These are phyloP conservation scores for Boletales sp. DNA, from an alignment of 768 basidiomycete genomes.

Conservation along the genomic window DNA sequence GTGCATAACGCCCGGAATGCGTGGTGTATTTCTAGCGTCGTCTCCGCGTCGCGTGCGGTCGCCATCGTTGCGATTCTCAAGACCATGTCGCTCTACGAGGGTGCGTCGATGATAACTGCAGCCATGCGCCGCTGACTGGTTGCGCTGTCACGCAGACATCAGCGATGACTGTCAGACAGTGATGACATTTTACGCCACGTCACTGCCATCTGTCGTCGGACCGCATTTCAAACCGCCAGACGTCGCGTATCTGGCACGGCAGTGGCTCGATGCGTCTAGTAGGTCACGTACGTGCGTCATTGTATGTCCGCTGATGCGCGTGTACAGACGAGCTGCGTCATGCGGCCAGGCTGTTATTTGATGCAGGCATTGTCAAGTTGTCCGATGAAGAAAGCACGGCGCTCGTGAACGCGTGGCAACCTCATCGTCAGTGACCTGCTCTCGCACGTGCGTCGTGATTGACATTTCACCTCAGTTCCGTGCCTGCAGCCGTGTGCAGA, in stretches of 20 bases:
- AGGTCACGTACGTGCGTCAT: conserved; percentile 15
- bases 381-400: conserved; percentile 61
- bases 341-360: conserved; percentile 75
- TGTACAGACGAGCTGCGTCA: conserved; percentile 67
- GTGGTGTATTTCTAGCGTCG: conserved; percentile 73
- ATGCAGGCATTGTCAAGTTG: conserved; percentile 64
- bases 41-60: conserved; percentile 68
- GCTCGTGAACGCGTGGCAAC: conserved; percentile 62
- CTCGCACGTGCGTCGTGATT: conserved; percentile 1
- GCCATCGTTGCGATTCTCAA: conserved; percentile 66
- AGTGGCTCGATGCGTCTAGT: conserved; percentile 80
- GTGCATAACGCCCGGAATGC: conserved; percentile 35
- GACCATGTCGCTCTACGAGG: conserved; percentile 70
- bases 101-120: conserved; percentile 30
- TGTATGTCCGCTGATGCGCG: conserved; percentile 1
- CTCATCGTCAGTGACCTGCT: conserved; percentile 44
- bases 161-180: conserved; percentile 68
- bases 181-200: conserved; percentile 76
- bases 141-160: conserved; percentile 44
- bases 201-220: conserved; percentile 62
- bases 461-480: conserved; percentile 44
- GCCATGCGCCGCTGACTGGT: neutral
- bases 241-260: conserved; percentile 65
- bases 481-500: conserved; percentile 58
- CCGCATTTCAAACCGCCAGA: conserved; percentile 61